Evolutionary conservation across 2,329 filamentous ascomycete species (phyloP), one percentile per base, ranked within the genome.

Genomic region (Hypoxylon rubiginosum): DNA sequence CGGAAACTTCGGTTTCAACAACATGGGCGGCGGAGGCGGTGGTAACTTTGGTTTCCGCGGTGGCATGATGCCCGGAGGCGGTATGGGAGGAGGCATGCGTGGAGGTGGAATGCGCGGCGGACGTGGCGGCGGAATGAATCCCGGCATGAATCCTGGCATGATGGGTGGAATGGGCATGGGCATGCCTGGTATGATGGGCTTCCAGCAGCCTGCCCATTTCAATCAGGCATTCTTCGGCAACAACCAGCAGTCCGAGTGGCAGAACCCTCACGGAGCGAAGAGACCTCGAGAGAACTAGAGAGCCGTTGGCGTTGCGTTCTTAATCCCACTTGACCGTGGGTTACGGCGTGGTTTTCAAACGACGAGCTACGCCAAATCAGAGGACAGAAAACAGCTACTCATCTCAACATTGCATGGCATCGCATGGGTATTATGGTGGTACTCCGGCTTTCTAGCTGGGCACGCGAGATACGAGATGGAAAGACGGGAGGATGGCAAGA

Each of bases 211-310:
- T 26, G 58, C 68, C 13, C 75, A 74, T 51, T 78, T 78, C 69
- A 77, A 77, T 68, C 74, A 75, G 9, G 72, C 71, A 28, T 78
- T 78, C 69, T 78, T 78, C 62, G 72, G 69, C 64, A 71, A 66
- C 64, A 75, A 74, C 64, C 76, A 77, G 64, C 74, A 72, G 66
- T 73, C 71, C 28, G 76, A 78, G 17, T 78, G 76, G 76, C 75
- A 78, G 66, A 78, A 78, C 48, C 76, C 76, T 3, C 76, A 78
- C 51, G 76, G 76, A 21, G 75, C 75, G 19, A 78, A 78, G 63
- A 68, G 76, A 41, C 76, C 76, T 6, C 74, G 76, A 24, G 76
- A 66, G 72, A 60, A 75, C 74, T 65, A 77, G 73, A 64, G 26
- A 19, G 24, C 19, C 17, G n/a, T 36, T 36, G 28, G 28, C 13